Percentiles rank a stretch among this genome's conserved stretches.
These are phyloP conservation scores for Candida loeiensis DNA, from an alignment of 805 yeast genomes.

Conservation along the genomic window DNA sequence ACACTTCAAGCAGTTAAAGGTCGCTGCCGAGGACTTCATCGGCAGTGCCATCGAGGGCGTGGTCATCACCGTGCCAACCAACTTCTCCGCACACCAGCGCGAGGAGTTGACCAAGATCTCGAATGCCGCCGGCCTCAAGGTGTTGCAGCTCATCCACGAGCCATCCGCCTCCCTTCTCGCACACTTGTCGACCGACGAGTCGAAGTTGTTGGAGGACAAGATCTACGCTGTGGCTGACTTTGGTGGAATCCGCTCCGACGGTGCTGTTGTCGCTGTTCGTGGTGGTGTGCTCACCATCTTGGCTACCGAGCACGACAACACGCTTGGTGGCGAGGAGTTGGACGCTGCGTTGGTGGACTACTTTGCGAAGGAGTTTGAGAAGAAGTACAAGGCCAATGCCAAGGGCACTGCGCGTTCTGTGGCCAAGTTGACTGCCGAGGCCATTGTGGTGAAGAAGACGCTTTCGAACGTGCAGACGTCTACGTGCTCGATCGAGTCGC, in stretches of 20 bases:
- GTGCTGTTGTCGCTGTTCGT: slow-evolving; percentile 87
- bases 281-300: slow-evolving; percentile 90
- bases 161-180: slow-evolving; percentile 90
- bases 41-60: slow-evolving; percentile 79
- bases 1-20: slow-evolving; percentile 76
- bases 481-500: slow-evolving; percentile 89
- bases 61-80: slow-evolving; percentile 88
- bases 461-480: slow-evolving; percentile 85
- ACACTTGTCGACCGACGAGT: slow-evolving; percentile 51
- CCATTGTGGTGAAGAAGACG: slow-evolving; percentile 84
- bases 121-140: slow-evolving; percentile 67
- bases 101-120: slow-evolving; percentile 59
- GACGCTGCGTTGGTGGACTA: slow-evolving; percentile 77
- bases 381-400: slow-evolving; percentile 80
- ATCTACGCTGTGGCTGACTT: slow-evolving; percentile 90
- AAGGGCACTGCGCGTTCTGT: slow-evolving; percentile 75
- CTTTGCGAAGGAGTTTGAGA: slow-evolving; percentile 92
- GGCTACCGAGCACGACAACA: slow-evolving; percentile 77
- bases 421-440: slow-evolving; percentile 83
- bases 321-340: slow-evolving; percentile 83
- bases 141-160: slow-evolving; percentile 86
- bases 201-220: slow-evolving; percentile 57
- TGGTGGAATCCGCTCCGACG: slow-evolving; percentile 95
- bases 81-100: slow-evolving; percentile 74
- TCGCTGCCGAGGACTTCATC: slow-evolving; percentile 89